Conservation (phyloP, 1,284 basidiomycete genomes). For the Cutaneotrichosporon dermatis region DNA sequence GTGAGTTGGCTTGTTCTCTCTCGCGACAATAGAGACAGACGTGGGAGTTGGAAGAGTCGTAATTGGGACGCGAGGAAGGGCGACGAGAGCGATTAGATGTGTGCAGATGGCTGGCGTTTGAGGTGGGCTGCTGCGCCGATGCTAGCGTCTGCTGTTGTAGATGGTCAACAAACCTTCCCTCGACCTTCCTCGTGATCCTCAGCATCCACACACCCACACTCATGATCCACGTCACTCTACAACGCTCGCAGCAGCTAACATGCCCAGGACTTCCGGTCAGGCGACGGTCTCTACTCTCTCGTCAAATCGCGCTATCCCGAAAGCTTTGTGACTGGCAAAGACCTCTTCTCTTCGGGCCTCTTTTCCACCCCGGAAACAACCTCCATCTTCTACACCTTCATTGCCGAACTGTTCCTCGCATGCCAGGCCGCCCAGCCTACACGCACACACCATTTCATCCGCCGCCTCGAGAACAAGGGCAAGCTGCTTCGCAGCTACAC, state of each 20-base stretch:
- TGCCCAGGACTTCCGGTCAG: conserved; percentile 77
- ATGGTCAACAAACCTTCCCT: too few relatives aligned
- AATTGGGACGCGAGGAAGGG: too few relatives aligned
- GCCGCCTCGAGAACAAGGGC: conserved; percentile 74
- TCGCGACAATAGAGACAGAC: too few relatives aligned
- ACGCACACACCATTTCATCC: conserved; percentile 81
- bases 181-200: too few relatives aligned
- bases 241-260: not conserved
- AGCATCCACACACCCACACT: not conserved
- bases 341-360: conserved; percentile 80
- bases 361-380: conserved; percentile 77
- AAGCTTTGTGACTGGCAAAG: conserved; percentile 76
- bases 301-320: conserved; percentile 80
- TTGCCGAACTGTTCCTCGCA: conserved; percentile 78
- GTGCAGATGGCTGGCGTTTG: too few relatives aligned
- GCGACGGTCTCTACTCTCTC: conserved; percentile 78
- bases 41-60: too few relatives aligned
- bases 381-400: conserved; percentile 88
- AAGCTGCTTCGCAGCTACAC: conserved; percentile 86
- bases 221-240: not conserved
- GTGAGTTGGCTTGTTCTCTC: conserved; percentile 52
- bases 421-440: conserved; percentile 76
- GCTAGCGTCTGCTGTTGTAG: too few relatives aligned
- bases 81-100: too few relatives aligned
- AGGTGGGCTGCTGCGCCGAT: too few relatives aligned